Evolutionary conservation across 225 moss, liverwort and hornwort genomes (phyloP).

Genomic region (Thuidium tamariscinum): DNA sequence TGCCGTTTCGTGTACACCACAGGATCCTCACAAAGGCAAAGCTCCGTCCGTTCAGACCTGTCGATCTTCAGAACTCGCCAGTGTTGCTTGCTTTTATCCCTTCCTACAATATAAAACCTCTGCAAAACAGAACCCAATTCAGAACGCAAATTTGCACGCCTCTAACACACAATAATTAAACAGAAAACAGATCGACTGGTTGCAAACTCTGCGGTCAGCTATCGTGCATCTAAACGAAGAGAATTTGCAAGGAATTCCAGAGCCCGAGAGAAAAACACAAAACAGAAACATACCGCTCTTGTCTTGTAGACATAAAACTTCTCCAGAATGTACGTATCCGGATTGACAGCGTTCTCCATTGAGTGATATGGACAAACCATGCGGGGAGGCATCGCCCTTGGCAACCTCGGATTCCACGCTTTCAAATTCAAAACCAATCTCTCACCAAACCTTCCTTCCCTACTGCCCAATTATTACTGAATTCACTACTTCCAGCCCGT

Average conservation of each 20-base stretch:
- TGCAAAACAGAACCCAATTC: background rate
- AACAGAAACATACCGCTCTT: constrained; percentile 32
- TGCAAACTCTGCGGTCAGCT: background rate
- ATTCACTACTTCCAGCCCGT: background rate
- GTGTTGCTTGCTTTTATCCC: constrained; percentile 74
- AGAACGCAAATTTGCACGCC: background rate
- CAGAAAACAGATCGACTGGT: background rate
- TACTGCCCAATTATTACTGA: background rate
- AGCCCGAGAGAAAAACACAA: background rate
- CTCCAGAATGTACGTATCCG: constrained; percentile 46
- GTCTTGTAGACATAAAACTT: constrained; percentile 70
- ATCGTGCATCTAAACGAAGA: background rate
- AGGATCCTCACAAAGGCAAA: constrained; percentile 70
- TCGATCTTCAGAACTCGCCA: constrained; percentile 92
- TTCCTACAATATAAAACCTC: constrained; percentile 80
- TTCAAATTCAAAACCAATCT: background rate
- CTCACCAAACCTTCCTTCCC: background rate
- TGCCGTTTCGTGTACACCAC: constrained; percentile 67
- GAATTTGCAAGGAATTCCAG: background rate
- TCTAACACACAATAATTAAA: background rate
- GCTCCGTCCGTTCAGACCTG: constrained; percentile 62
- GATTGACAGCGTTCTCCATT: constrained; percentile 19
- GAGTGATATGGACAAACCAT: background rate
- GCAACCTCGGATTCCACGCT: background rate
- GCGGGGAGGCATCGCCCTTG: background rate